These are phyloP conservation scores for Blastobotrys terrestris DNA, from an alignment of 805 yeast species.

Conservation along the genomic window DNA sequence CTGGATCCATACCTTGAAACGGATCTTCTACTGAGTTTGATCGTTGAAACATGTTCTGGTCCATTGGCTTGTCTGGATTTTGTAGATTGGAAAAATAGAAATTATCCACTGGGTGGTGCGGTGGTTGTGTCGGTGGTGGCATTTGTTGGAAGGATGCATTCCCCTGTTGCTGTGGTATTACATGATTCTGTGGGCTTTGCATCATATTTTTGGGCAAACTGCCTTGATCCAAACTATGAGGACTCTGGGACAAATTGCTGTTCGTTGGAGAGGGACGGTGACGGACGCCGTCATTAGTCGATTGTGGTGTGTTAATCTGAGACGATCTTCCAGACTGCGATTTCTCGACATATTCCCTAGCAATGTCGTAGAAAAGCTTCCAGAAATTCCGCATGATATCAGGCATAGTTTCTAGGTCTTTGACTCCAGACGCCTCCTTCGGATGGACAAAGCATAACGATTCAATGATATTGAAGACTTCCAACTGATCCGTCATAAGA, in stretches of 20 bases:
- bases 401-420: background rate
- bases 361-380: conserved; percentile 4
- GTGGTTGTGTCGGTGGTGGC: background rate
- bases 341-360: conserved; percentile 8
- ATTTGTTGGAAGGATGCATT: background rate
- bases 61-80: background rate
- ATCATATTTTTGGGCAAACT: background rate
- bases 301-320: background rate
- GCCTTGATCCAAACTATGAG: background rate
- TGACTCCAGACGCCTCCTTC: background rate
- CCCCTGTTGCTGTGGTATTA: background rate
- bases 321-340: background rate
- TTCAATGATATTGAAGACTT: background rate
- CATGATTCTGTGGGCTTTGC: background rate
- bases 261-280: background rate
- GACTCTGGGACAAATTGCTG: background rate
- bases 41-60: background rate
- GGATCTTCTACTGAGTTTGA: background rate
- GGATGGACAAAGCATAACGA: background rate
- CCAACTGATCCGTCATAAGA: conserved; percentile 5
- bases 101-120: background rate
- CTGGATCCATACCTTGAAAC: conserved; percentile 5
- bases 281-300: conserved; percentile 1
- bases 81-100: background rate
- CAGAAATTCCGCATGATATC: conserved; percentile 7